Evolutionary conservation across 805 yeast genomes (phyloP).

Genomic region (Candida taoyuanica): DNA sequence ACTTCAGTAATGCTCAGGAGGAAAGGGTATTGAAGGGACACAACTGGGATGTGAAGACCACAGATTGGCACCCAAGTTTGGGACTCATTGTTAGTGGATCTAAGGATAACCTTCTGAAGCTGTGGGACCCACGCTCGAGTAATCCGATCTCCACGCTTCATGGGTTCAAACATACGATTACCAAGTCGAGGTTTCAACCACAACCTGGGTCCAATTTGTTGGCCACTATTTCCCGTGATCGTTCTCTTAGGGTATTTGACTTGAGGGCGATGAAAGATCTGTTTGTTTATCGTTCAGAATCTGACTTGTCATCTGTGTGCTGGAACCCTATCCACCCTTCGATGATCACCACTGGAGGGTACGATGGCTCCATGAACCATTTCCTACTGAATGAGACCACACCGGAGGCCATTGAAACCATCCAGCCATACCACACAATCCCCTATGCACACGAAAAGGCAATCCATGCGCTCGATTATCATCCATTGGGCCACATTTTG

Average conservation of each 20-base stretch:
- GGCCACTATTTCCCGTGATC: conserved; percentile 86
- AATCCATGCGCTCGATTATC: conserved; percentile 83
- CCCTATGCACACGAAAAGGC: conserved; percentile 96
- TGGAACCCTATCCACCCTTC: conserved; percentile 93
- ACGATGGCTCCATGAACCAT: conserved; percentile 82
- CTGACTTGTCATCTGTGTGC: conserved; percentile 77
- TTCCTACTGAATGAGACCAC: conserved; percentile 50
- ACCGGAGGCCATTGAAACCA: conserved; percentile 35
- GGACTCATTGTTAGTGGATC: conserved; percentile 91
- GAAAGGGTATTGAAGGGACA: conserved; percentile 84
- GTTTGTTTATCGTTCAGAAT: conserved; percentile 69
- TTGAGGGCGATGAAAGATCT: conserved; percentile 79
- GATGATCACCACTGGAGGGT: conserved; percentile 77
- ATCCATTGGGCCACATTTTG: conserved; percentile 88
- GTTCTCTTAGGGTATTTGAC: conserved; percentile 84
- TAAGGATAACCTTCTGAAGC: conserved; percentile 85
- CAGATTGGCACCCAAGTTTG: conserved; percentile 92
- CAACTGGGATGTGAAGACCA: conserved; percentile 97
- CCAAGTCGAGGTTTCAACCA: conserved; percentile 81
- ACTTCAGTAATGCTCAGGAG: conserved; percentile 81
- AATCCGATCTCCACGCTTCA: conserved; percentile 74
- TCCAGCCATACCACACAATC: conserved; percentile 50
- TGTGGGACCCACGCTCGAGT: conserved; percentile 93
- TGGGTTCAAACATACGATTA: conserved; percentile 93
- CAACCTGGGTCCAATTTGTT: conserved; percentile 60